Evolutionary conservation across 2,329 filamentous ascomycete genomes (phyloP).

Genomic region (Trichoderma polysporum): DNA sequence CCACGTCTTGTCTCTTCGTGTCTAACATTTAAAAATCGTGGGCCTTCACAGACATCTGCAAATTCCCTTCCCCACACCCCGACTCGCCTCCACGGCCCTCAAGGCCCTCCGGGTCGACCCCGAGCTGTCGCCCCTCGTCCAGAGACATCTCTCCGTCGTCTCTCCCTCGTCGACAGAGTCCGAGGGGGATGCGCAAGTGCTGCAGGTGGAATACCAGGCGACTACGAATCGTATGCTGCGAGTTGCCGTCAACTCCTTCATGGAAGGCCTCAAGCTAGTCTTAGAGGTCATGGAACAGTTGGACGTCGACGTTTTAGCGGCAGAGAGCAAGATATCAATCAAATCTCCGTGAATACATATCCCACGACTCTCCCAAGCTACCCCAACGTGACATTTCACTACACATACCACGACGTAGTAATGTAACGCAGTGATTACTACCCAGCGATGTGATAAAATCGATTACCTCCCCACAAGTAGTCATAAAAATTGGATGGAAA

Average conservation of each 20-base stretch:
- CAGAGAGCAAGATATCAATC: neutral
- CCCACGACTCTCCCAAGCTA: neutral
- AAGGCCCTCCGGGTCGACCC: slow-evolving; percentile 78
- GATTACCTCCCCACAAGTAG: neutral
- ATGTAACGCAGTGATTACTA: neutral
- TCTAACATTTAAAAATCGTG: neutral
- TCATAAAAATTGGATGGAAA: neutral
- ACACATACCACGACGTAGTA: neutral
- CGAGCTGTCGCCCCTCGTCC: slow-evolving; percentile 83
- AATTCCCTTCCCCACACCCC: slow-evolving; percentile 77
- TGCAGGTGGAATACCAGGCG: slow-evolving; percentile 77
- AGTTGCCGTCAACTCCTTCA: slow-evolving; percentile 93
- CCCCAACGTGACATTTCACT: neutral
- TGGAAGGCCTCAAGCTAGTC: slow-evolving; percentile 83
- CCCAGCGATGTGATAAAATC: neutral
- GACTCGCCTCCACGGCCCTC: slow-evolving; percentile 74
- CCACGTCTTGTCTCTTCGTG: neutral
- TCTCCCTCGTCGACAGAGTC: slow-evolving; percentile 1
- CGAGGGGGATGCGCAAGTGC: slow-evolving; percentile 42
- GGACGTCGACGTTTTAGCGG: slow-evolving; percentile 72
- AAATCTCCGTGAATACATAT: slow-evolving; percentile 1
- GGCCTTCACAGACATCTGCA: slow-evolving; percentile 60
- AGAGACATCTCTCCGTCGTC: slow-evolving; percentile 64
- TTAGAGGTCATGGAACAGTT: slow-evolving; percentile 88
- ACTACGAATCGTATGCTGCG: slow-evolving; percentile 96